Conservation (phyloP, 2,329 filamentous ascomycete species). For the Biscogniauxia mediterranea region DNA sequence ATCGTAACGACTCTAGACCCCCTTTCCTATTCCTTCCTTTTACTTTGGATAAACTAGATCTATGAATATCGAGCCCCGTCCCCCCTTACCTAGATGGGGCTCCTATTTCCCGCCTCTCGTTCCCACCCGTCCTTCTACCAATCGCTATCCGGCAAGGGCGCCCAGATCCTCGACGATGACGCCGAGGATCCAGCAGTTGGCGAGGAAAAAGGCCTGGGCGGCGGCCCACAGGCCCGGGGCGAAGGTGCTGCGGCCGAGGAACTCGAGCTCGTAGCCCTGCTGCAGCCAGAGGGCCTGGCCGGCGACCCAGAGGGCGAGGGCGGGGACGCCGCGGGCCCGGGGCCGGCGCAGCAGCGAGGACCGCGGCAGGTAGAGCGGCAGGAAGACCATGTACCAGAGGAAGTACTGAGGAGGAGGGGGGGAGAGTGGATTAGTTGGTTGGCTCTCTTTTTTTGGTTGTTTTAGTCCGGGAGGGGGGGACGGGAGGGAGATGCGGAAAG, state of each 20-base stretch:
- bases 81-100: too few species aligned
- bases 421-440: constrained; percentile 21
- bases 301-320: constrained; percentile 69
- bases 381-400: constrained; percentile 93
- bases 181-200: constrained; percentile 86
- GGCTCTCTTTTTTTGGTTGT: neutral
- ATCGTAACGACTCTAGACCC: too few species aligned
- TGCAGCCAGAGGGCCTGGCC: constrained; percentile 76
- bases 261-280: constrained; percentile 74
- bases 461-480: too few species aligned
- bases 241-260: constrained; percentile 79
- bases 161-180: constrained; percentile 70
- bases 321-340: constrained; percentile 58
- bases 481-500: too few species aligned
- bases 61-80: too few species aligned
- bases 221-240: constrained; percentile 78
- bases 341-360: constrained; percentile 68
- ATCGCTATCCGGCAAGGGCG: constrained; percentile 3
- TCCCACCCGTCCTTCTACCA: too few species aligned
- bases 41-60: too few species aligned
- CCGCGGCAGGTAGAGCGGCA: constrained; percentile 83
- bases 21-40: too few species aligned
- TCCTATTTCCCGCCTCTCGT: too few species aligned
- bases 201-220: constrained; percentile 74
- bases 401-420: constrained; percentile 83